A percentile compares a stretch with the other conserved stretches of the same genome.
Evolutionary conservation across 2,329 filamentous ascomycete species (phyloP).

Genomic region (Verticillium klebahnii): DNA sequence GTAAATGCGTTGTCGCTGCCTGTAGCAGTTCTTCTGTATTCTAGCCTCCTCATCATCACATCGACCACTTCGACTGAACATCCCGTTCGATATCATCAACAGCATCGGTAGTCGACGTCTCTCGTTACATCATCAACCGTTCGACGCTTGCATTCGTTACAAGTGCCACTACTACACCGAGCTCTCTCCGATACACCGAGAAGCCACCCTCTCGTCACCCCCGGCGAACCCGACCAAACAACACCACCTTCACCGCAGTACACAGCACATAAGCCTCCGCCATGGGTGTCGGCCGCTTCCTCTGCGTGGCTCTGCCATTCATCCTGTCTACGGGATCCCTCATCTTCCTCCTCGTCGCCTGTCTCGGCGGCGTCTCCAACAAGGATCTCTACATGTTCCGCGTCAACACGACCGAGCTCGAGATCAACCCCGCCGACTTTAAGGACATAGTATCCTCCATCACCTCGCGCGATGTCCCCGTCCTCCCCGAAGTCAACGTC

Average conservation of each 20-base stretch:
- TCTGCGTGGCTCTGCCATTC: conserved; percentile 87
- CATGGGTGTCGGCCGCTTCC: conserved; percentile 67
- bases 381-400: conserved; percentile 55
- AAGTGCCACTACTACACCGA: background rate
- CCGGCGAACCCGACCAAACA: background rate
- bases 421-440: conserved; percentile 35
- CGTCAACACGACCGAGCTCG: conserved; percentile 59
- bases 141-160: background rate
- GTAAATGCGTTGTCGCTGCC: background rate
- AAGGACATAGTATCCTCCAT: conserved; percentile 16
- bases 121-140: background rate
- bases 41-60: background rate
- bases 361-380: conserved; percentile 51
- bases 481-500: conserved; percentile 11
- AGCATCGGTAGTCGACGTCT: background rate
- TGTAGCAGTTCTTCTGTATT: background rate
- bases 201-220: conserved; percentile 2
- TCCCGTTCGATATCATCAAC: background rate
- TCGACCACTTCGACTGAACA: background rate
- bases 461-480: conserved; percentile 1
- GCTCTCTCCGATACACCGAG: conserved; percentile 1
- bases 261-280: conserved; percentile 22
- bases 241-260: background rate
- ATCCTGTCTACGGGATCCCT: conserved; percentile 73
- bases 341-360: conserved; percentile 59